phyloP scores from a whole-genome alignment of 163 green algal species.

The Picocystis sp. region DNA sequence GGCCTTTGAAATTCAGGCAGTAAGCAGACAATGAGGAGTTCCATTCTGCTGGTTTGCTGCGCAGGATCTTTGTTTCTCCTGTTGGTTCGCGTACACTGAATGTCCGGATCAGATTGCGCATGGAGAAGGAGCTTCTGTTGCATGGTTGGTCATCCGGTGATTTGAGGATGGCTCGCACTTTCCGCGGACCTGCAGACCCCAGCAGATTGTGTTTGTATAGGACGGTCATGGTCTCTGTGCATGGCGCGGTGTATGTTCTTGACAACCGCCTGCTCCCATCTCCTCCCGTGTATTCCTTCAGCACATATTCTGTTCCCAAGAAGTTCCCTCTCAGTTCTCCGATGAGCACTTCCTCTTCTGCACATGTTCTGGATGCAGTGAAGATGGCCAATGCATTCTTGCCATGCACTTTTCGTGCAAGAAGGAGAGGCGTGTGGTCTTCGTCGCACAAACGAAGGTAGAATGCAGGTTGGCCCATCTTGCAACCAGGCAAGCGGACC shows the following conservation, averaged over 20 bases:
- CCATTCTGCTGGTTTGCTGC: constrained; percentile 66
- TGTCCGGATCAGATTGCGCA: no score
- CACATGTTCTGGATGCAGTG: no score
- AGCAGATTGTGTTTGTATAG: constrained; percentile 84
- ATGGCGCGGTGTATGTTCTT: constrained; percentile 2
- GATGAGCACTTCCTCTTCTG: no score
- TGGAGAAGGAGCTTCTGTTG: constrained; percentile 4
- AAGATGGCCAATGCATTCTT: no score
- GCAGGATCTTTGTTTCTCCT: constrained; percentile 17
- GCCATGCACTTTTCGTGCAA: no score
- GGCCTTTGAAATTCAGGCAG: constrained; percentile 76
- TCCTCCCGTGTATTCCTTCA: no score
- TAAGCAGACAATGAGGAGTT: constrained; percentile 65
- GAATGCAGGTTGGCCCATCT: no score
- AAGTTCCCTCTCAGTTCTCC: constrained; percentile 64
- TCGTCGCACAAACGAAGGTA: no score
- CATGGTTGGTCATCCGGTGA: constrained; percentile 19
- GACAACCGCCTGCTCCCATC: background rate
- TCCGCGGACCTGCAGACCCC: constrained; percentile 69
- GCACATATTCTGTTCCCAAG: constrained; percentile 77
- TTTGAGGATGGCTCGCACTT: constrained; percentile 68
- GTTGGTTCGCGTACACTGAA: background rate
- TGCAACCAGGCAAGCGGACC: no score
- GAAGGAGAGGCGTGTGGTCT: no score
- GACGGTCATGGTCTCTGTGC: constrained; percentile 46